Percentiles rank a stretch among this genome's conserved stretches.
phyloP scores from a whole-genome alignment of 169 alveolate genomes.

The Plasmodium gonderi region DNA sequence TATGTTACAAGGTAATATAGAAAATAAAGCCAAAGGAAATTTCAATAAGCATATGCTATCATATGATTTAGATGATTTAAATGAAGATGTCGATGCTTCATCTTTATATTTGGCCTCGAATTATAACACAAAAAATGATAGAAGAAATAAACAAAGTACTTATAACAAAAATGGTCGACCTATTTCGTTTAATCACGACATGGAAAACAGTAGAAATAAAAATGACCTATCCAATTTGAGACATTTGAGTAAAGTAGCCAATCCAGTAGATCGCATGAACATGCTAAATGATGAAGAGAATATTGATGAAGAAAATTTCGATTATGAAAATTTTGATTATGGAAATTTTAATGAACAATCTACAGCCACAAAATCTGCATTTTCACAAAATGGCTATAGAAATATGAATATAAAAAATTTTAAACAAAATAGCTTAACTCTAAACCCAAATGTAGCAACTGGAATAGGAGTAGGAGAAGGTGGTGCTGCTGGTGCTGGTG shows the following conservation, averaged over 20 bases:
- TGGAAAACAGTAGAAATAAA: not conserved
- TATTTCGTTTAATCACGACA: constrained; percentile 8
- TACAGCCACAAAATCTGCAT: not conserved
- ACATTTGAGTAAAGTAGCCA: constrained; percentile 2
- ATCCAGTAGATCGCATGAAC: constrained; percentile 15
- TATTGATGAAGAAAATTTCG: constrained; percentile 2
- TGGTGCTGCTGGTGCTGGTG: no score
- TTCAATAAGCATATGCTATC: constrained; percentile 31
- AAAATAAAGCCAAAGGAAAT: constrained; percentile 27
- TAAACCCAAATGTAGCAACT: constrained; percentile 1
- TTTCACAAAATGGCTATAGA: not conserved
- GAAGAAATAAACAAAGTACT: not conserved
- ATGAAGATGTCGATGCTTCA: constrained; percentile 47
- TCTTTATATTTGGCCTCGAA: constrained; percentile 16
- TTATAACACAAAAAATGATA: constrained; percentile 34
- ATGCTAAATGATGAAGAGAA: constrained; percentile 6
- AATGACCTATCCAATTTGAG: not conserved
- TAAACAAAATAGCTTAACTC: constrained; percentile 9
- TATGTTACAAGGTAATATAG: constrained; percentile 25
- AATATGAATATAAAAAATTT: not conserved
- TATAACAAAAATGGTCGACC: not conserved
- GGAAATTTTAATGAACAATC: not conserved
- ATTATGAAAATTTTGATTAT: constrained; percentile 13
- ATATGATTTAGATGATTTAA: constrained; percentile 33
- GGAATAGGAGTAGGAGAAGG: no score